Evolutionary conservation across 768 basidiomycete species (phyloP), one percentile per base, ranked within the genome.

Genomic region (Leccinellum luteum): DNA sequence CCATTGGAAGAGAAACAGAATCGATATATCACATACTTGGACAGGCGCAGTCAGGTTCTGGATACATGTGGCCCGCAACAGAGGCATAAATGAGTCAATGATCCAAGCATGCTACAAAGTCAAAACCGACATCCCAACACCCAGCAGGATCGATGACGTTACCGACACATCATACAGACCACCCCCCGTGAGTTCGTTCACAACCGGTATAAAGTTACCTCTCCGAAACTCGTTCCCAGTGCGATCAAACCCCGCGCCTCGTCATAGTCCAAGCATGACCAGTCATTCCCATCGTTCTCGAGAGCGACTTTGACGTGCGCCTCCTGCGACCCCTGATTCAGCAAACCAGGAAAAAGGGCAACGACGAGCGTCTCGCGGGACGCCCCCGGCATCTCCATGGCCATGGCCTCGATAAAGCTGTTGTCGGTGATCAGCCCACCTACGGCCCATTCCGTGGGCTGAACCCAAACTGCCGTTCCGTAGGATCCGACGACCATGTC

Each of bases 401-500:
- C 54, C 34, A 65, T 51, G 38, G 60, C 52, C 43, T 62, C 57
- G 27, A 57, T 31, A 17, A 63, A 28, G 34, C 58, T 54, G 31
- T 59, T 59, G 13, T 67, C 63, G 59, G 58, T 64, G 60, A 79
- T 60, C 57, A 78, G 70, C 28, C 79, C 81, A 1, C 62, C 73
- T 4, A 64, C 64, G 8, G 76, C 73, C 58, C 74, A 76, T 61
- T 79, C 79, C 56, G 70, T 77, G 25, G 87, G 86, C 55, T 81
- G 79, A 23, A 87, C 76, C 85, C 86, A 88, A 8, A 81, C 73
- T 2, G 85, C 85, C 0, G 85, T 85, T 6, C 85, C 84, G 58
- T 78, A 71, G 9, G 72, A 66, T 1, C 86, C 85, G 30, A 87
- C 74, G 17, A 78, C 68, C 56, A 88, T 76, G 58, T 78, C 74